A percentile compares a stretch with the other conserved stretches of the same genome.
Evolutionary conservation across 2,329 filamentous ascomycete species (phyloP).

Genomic region (Reticulascus tulasneorum): DNA sequence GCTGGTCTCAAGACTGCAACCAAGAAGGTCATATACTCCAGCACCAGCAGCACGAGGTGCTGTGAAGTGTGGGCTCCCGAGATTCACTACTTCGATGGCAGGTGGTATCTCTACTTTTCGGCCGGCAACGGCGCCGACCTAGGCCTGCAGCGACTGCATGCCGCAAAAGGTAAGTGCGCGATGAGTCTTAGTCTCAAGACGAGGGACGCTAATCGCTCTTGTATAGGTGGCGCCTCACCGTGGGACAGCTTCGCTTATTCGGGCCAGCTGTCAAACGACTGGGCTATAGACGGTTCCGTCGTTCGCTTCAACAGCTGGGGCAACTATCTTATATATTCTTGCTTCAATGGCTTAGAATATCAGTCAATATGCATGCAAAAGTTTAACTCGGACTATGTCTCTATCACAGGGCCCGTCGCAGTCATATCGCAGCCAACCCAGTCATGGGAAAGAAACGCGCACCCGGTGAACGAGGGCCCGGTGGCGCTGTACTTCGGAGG

Average conservation of each 20-base stretch:
- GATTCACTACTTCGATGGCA: constrained; percentile 16
- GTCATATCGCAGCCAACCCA: constrained; percentile 48
- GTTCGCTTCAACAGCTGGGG: constrained; percentile 40
- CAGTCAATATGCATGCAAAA: constrained; percentile 34
- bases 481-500: constrained; percentile 49
- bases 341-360: constrained; percentile 38
- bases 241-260: constrained; percentile 49
- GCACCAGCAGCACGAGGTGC: constrained; percentile 39
- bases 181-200: constrained; percentile 1
- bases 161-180: constrained; percentile 38
- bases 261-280: constrained; percentile 42
- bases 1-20: constrained; percentile 49
- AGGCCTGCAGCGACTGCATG: constrained; percentile 45
- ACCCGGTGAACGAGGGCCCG: constrained; percentile 53
- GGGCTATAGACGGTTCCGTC: constrained; percentile 53
- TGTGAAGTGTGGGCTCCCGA: constrained; percentile 27
- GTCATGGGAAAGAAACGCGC: constrained; percentile 45
- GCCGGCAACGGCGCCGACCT: constrained; percentile 42
- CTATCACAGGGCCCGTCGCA: constrained; percentile 36
- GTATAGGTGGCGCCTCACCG: constrained; percentile 43
- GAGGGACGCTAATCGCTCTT: background rate
- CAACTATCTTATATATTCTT: constrained; percentile 54
- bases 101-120: constrained; percentile 37
- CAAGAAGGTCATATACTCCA: constrained; percentile 47
- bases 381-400: constrained; percentile 32